phyloP scores from a whole-genome alignment of 164 flowering plant genomes.

The Piper longum region DNA sequence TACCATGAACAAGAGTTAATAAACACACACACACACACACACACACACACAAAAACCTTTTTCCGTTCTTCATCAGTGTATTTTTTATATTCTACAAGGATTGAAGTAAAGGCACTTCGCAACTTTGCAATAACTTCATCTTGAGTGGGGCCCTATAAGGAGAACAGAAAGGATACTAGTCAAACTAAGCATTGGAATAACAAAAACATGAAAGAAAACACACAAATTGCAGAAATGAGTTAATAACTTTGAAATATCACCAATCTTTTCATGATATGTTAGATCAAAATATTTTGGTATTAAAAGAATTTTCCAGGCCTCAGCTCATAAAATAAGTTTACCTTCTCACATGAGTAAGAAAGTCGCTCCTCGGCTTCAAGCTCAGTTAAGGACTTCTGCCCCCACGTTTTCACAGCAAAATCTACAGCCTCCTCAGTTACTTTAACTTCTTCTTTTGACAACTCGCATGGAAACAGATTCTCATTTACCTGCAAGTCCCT shows the following conservation, averaged over 20 bases:
- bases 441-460: slow-evolving; percentile 44
- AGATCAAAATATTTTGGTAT: too few species aligned
- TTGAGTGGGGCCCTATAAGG: slow-evolving; percentile 62
- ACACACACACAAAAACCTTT: slow-evolving; percentile 32
- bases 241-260: too few species aligned
- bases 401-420: slow-evolving; percentile 77
- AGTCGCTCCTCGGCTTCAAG: slow-evolving; percentile 96
- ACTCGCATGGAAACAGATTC: slow-evolving; percentile 66
- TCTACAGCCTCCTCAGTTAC: slow-evolving; percentile 84
- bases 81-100: slow-evolving; percentile 61
- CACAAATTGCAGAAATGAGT: too few species aligned
- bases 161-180: too few species aligned
- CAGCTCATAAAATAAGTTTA: slow-evolving; percentile 9
- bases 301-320: too few species aligned
- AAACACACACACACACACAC: neutral
- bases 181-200: too few species aligned
- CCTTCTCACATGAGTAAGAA: slow-evolving; percentile 97
- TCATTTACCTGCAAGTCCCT: slow-evolving; percentile 61
- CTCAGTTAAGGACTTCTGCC: slow-evolving; percentile 68
- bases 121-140: slow-evolving; percentile 80
- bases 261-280: too few species aligned
- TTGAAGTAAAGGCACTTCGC: slow-evolving; percentile 52
- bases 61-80: slow-evolving; percentile 78
- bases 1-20: neutral
- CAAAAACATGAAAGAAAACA: neutral